Evolutionary conservation across 768 basidiomycete genomes (phyloP), one percentile per base, ranked within the genome.

Genomic region (Inosperma sp.): DNA sequence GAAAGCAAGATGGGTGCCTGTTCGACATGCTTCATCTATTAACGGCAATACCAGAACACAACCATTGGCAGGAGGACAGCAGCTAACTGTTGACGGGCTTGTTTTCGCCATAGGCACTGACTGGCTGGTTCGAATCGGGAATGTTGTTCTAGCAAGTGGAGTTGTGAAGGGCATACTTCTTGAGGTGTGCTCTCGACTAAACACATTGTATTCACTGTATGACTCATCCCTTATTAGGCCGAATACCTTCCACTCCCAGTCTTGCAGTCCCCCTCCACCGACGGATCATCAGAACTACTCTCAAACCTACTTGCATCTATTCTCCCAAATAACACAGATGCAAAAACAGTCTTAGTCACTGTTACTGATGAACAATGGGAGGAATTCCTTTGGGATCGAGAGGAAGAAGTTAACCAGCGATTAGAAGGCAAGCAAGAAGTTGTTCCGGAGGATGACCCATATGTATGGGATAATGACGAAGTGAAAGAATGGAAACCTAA

Each of bases 91-190:
- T 25, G 88, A 91, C 47, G 88, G 88, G 0, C 68, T 76, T 46
- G 74, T 86, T n/a, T 90, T 82, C 61, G 67, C 80, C 14, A 87
- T 92, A 47, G 88, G 88, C 1, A 83, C 71, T 29, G 88, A 92
- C 63, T 92, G 89, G 86, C 67, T 90, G 14, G 83, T 92, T 7
- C 77, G 88, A 13, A 80, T 82, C 27, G 88, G 88, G 7, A 88
- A 88, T 64, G 88, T 92, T 30, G 76, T 81, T 35, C 70, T 88
- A 16, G 79, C 84, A 17, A 86, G 87, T 17, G 87, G 88, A 26
- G 80, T 79, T 5, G 73, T 86, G 3, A 88, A 83, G 60, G 88
- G 88, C n/a, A 88, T 92, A 84, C 72, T 92, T 33, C 71, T 92
- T 22, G 88, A 92, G 81, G 88, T 87, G 52, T 52, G 43, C 48